Evolutionary conservation across 345 rosid species (phyloP), one percentile per base, ranked within the genome.

Genomic region (Lenwebbia sp.): DNA sequence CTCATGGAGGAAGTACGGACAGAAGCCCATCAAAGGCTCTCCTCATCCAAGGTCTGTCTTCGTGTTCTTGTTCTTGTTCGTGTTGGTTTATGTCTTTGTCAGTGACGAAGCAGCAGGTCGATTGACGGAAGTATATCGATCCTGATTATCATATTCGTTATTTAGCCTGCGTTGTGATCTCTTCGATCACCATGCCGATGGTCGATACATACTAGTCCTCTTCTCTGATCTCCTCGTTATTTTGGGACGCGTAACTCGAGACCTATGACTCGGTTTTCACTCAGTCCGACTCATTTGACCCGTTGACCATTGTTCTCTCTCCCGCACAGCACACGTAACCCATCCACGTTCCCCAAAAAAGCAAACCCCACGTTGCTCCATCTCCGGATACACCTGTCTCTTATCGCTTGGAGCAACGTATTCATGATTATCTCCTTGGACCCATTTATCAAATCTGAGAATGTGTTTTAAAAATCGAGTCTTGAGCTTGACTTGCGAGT

Each of bases 1-100:
- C 83, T 96, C 98, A 17, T 97, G 99, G 99, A 94, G 99, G 89
- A 97, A 97, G 65, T 97, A 97, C 56, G 99, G 99, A 51, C 99
- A 97, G 84, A 97, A 97, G 89, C 98, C 99, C 8, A 97, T 97
- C 91, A 97, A 97, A 86, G 99, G 99, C 53, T 97, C 99, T 23
- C 99, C 99, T 89, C 98, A 97, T 90, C 99, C 98, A 84, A 95
- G 99, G 99, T 95, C 70, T 26, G 94, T 78, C n/a, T 12, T 14
- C 2, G 54, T 56, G 44, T 33, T 62, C 44, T 40, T 44, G 26
- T 22, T 53, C 37, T 82, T 50, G 53, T 57, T 37, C 30, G 51
- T 12, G 44, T 57, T 2, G 30, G 3, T 33, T 70, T 10, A 9
- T 70, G 33, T 62, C 41, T 62, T 14, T 30, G 75, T 28, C 11